A percentile compares a stretch with the other conserved stretches of the same genome.
Conservation (phyloP, 495 filamentous ascomycete species). For the Aspergillus indologenus region DNA sequence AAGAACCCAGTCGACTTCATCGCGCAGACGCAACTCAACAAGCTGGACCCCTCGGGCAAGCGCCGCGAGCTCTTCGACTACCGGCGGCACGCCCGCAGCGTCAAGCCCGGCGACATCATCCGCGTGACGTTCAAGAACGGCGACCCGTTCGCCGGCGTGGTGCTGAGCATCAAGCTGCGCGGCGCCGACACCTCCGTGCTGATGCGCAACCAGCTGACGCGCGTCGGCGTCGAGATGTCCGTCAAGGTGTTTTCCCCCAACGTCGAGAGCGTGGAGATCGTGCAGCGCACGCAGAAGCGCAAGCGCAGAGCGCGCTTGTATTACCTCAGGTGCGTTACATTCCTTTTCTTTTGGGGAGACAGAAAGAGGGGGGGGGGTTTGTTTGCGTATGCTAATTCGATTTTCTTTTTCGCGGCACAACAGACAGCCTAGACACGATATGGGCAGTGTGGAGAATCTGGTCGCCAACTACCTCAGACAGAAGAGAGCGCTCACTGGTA, state of each 20-base stretch:
- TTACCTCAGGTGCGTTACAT: conserved; percentile 73
- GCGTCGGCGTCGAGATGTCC: conserved; percentile 95
- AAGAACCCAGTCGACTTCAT: conserved; percentile 62
- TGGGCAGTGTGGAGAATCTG: conserved; percentile 67
- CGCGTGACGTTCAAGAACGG: conserved; percentile 77
- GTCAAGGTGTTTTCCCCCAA: conserved; percentile 89
- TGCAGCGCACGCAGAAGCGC: conserved; percentile 78
- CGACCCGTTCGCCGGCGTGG: conserved; percentile 87
- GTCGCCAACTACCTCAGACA: conserved; percentile 65
- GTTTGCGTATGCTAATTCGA: not conserved
- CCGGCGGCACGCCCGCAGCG: conserved; percentile 67
- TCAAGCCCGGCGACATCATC: conserved; percentile 82
- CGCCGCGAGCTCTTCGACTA: conserved; percentile 76
- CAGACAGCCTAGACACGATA: conserved; percentile 64
- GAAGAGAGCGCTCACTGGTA: conserved; percentile 48
- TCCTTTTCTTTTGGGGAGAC: conserved; percentile 1
- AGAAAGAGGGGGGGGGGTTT: too few relatives aligned
- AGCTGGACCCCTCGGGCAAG: conserved; percentile 79
- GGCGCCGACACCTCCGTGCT: conserved; percentile 85
- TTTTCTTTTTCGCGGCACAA: conserved; percentile 1
- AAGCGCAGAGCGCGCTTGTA: conserved; percentile 85
- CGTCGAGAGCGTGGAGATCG: conserved; percentile 87
- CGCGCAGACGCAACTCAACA: conserved; percentile 59
- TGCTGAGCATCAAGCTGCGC: conserved; percentile 75
- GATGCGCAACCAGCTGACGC: conserved; percentile 75